Evolutionary conservation across 2,329 filamentous ascomycete genomes (phyloP), one percentile per base, ranked within the genome.

Genomic region (Monosporascus sp.): DNA sequence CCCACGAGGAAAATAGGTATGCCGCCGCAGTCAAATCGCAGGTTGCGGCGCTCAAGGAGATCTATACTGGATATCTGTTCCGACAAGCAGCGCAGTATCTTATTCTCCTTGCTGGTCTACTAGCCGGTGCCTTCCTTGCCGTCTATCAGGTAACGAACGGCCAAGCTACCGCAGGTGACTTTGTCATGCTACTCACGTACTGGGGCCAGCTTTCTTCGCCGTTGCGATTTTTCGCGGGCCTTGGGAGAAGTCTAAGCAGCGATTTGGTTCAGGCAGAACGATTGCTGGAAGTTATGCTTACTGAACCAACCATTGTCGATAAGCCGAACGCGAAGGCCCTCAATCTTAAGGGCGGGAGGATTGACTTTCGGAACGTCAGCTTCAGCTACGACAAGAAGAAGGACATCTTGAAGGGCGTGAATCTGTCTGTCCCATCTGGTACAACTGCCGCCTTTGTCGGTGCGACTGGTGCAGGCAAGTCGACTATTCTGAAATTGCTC

Each of bases 161-260:
- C 1, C 70, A 79, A 50, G 79, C 82, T 5, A 81, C 81, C 5
- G 75, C 87, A 11, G 87, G 87, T 52, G 79, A 87, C 58, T 90
- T 91, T 60, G 83, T 88, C 52, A 83, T 85, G 70, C 74, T 91
- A 17, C 71, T 90, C 55, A 86, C 85, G 51, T 91, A 90, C 67
- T 89, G 89, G 86, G 80, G 81, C 19, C 87, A 90, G 63, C 76
- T 91, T 38, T 86, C 87, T 45, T 79, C 81, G 2, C 87, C 87
- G 2, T 76, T 91, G 51, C 85, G 85, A 59, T 90, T 88, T 68
- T 90, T 91, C 64, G 78, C 81, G 7, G 71, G 73, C 19, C 69
- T 84, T 27, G 80, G 82, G 7, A 81, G 80, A 62, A 78, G 69
- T 48, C 76, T 85, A 56, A 81, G 80, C 53, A 75, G 77, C 56